phyloP scores from a whole-genome alignment of 2,329 filamentous ascomycete genomes.

The Ophiostoma himal-ulmi region DNA sequence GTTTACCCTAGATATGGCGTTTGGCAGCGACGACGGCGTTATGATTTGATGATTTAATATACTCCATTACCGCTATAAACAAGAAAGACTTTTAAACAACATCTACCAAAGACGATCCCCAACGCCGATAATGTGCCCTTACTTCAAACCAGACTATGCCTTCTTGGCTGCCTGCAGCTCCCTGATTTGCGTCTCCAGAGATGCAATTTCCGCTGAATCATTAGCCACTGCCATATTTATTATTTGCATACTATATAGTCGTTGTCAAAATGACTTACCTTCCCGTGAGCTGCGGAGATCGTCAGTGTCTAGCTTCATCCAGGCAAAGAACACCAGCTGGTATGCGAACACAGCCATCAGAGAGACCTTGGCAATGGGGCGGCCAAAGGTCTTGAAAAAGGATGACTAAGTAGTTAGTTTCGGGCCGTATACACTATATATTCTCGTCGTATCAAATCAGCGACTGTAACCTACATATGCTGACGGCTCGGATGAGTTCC shows the following conservation, averaged over 20 bases:
- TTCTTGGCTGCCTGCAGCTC: constrained; percentile 30
- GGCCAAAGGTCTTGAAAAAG: constrained; percentile 70
- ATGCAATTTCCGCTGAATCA: constrained; percentile 30
- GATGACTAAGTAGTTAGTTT: constrained; percentile 16
- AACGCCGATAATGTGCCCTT: background rate
- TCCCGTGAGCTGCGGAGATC: constrained; percentile 58
- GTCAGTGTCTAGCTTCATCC: constrained; percentile 67
- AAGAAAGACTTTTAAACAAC: background rate
- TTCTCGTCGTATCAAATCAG: background rate
- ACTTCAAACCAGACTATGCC: background rate
- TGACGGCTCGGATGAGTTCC: constrained; percentile 22
- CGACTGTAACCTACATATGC: constrained; percentile 18
- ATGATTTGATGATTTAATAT: constrained; percentile 6
- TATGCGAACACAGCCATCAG: constrained; percentile 72
- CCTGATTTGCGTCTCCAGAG: constrained; percentile 37
- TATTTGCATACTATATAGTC: background rate
- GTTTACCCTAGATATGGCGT: background rate
- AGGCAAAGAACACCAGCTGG: constrained; percentile 68
- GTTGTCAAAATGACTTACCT: constrained; percentile 38
- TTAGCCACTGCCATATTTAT: background rate
- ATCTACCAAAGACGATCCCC: background rate
- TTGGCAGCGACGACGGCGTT: constrained; percentile 7
- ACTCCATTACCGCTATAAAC: background rate
- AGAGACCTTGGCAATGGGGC: constrained; percentile 67
- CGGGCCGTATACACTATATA: background rate